phyloP scores from a whole-genome alignment of 2,329 filamentous ascomycete genomes.

The Apiospora pterosperma region DNA sequence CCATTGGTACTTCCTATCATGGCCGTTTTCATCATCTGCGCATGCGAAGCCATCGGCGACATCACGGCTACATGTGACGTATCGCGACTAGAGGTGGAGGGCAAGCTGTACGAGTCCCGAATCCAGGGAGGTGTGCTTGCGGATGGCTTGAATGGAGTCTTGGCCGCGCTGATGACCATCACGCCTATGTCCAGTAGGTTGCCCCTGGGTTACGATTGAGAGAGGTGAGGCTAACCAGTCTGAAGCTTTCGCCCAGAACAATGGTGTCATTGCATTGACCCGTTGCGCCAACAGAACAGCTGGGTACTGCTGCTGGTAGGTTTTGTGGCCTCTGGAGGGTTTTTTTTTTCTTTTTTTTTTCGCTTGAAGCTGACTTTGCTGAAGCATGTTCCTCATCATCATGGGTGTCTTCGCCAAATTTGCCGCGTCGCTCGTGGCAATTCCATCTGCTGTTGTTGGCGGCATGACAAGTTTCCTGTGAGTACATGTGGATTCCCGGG shows the following conservation, averaged over 20 bases:
- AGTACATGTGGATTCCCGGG: neutral
- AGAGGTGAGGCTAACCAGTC: neutral
- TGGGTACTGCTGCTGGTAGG: constrained; percentile 67
- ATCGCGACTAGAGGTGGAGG: constrained; percentile 70
- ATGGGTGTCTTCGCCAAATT: constrained; percentile 86
- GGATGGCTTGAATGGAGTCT: constrained; percentile 71
- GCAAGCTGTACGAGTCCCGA: constrained; percentile 67
- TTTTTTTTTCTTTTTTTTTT: neutral
- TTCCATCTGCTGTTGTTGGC: constrained; percentile 63
- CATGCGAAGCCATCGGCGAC: constrained; percentile 77
- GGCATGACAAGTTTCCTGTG: constrained; percentile 78
- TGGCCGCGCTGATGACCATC: constrained; percentile 75
- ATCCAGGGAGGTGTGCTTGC: constrained; percentile 78
- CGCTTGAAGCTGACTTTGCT: constrained; percentile 2
- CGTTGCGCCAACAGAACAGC: constrained; percentile 78
- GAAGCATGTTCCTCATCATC: constrained; percentile 66
- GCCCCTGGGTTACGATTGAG: neutral
- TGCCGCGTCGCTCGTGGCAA: constrained; percentile 73
- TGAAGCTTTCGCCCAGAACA: constrained; percentile 69
- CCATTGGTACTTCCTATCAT: constrained; percentile 71
- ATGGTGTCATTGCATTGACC: constrained; percentile 79
- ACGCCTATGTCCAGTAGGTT: constrained; percentile 65
- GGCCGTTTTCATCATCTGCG: constrained; percentile 67
- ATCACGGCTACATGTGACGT: constrained; percentile 82
- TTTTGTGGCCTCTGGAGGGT: neutral